Conservation (phyloP, 768 basidiomycete species). For the Boletus vermiculosoides region DNA sequence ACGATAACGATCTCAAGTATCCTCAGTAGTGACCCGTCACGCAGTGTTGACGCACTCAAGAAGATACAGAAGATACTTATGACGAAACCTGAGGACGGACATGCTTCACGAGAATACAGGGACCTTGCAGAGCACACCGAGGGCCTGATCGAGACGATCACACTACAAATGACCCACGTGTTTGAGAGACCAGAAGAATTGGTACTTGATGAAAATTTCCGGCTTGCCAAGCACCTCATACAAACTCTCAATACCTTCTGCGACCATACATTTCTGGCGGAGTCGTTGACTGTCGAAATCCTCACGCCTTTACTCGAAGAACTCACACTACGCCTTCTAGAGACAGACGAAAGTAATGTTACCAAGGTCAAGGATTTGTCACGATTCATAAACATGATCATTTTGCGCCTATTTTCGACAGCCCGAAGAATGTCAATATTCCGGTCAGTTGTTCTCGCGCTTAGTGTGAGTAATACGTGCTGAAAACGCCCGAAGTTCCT, state of each 20-base stretch:
- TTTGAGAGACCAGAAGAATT: constrained; percentile 82
- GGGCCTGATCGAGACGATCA: constrained; percentile 86
- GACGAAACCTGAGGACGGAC: constrained; percentile 70
- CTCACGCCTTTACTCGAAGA: constrained; percentile 88
- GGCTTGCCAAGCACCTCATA: constrained; percentile 95
- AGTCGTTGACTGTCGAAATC: constrained; percentile 82
- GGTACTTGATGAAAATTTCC: constrained; percentile 75
- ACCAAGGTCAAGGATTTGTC: constrained; percentile 90
- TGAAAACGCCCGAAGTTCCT: constrained; percentile 33
- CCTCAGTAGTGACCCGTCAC: constrained; percentile 78
- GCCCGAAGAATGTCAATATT: constrained; percentile 89
- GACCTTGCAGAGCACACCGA: constrained; percentile 79
- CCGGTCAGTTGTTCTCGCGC: constrained; percentile 50
- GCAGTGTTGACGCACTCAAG: constrained; percentile 93
- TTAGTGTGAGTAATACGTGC: not conserved
- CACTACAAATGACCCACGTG: constrained; percentile 86
- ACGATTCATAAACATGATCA: constrained; percentile 98
- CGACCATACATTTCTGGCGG: constrained; percentile 84
- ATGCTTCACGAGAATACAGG: constrained; percentile 65
- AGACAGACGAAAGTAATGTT: constrained; percentile 85
- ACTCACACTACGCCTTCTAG: constrained; percentile 84
- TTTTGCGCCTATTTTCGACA: constrained; percentile 89
- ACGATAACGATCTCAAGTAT: constrained; percentile 85
- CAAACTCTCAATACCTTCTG: constrained; percentile 95
- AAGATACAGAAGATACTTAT: constrained; percentile 85